Conservation (phyloP, 2,329 filamentous ascomycete genomes). For the Epichloe glyceriae region DNA sequence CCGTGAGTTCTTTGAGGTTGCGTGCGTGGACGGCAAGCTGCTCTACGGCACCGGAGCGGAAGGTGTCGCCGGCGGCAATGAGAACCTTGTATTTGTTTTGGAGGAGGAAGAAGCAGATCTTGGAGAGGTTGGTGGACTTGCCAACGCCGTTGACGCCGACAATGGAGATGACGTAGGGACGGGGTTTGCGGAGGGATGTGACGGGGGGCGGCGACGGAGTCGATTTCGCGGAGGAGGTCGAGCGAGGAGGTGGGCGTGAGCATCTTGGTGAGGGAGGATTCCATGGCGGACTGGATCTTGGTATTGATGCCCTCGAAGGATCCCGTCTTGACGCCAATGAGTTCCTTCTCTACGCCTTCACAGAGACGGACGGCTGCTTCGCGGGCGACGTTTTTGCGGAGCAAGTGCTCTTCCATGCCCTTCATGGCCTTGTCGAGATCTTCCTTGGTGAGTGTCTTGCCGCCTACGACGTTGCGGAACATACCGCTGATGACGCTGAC, state of each 20-base stretch:
- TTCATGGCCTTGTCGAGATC: slow-evolving; percentile 89
- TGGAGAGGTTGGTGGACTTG: slow-evolving; percentile 94
- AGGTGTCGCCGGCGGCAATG: slow-evolving; percentile 90
- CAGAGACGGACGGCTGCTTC: slow-evolving; percentile 88
- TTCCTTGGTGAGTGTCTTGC: slow-evolving; percentile 78
- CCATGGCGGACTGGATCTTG: slow-evolving; percentile 76
- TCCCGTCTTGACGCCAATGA: slow-evolving; percentile 81
- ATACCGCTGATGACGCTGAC: slow-evolving; percentile 75
- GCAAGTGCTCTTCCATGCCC: slow-evolving; percentile 87
- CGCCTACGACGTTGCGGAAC: slow-evolving; percentile 89
- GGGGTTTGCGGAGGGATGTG: slow-evolving; percentile 47
- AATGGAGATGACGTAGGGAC: slow-evolving; percentile 95
- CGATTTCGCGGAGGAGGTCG: slow-evolving; percentile 87
- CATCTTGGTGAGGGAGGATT: slow-evolving; percentile 85
- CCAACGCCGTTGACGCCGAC: slow-evolving; percentile 97
- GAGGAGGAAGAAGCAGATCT: slow-evolving; percentile 94
- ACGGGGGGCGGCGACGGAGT: slow-evolving; percentile 60
- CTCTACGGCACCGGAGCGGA: slow-evolving; percentile 92
- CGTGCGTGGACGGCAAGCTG: slow-evolving; percentile 91
- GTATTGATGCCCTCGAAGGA: slow-evolving; percentile 83
- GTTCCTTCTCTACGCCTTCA: slow-evolving; percentile 78
- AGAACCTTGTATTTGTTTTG: slow-evolving; percentile 96
- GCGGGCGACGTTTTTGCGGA: slow-evolving; percentile 91
- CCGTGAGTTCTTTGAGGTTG: slow-evolving; percentile 79
- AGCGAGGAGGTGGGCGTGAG: slow-evolving; percentile 90